Evolutionary conservation across 768 basidiomycete species (phyloP).

Genomic region (Suillus discolor): DNA sequence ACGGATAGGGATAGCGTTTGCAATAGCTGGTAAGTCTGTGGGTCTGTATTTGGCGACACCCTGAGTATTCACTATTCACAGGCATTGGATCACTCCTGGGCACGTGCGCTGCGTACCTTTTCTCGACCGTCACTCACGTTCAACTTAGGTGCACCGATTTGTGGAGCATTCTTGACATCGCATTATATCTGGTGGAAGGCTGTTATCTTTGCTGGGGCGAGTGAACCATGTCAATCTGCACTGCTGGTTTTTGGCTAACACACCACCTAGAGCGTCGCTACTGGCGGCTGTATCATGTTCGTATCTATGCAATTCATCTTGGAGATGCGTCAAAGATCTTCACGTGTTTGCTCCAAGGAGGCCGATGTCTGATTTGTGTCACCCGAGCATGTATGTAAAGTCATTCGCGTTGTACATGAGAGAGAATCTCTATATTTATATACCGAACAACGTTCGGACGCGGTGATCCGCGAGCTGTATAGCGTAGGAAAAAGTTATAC

Average conservation of each 20-base stretch:
- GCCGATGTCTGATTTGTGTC: neutral
- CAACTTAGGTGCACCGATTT: constrained; percentile 52
- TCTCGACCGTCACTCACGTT: constrained; percentile 22
- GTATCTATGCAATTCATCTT: neutral
- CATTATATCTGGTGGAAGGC: constrained; percentile 61
- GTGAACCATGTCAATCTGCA: neutral
- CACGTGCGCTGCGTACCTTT: constrained; percentile 8
- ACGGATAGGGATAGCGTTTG: constrained; percentile 52
- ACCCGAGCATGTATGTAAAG: neutral
- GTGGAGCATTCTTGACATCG: constrained; percentile 53
- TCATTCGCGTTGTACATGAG: neutral
- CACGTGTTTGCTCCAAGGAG: neutral
- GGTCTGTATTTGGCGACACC: constrained; percentile 6
- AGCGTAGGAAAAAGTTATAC: too few species aligned
- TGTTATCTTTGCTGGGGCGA: constrained; percentile 50
- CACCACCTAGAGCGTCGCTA: neutral
- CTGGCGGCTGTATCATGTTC: neutral
- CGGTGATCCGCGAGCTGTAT: too few species aligned
- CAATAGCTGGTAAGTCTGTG: constrained; percentile 38
- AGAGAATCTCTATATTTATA: too few species aligned
- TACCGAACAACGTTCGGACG: too few species aligned
- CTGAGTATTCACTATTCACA: constrained; percentile 7
- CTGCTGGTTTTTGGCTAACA: neutral
- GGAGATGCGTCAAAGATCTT: neutral
- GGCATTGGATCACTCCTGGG: constrained; percentile 28